A percentile compares a stretch with the other conserved stretches of the same genome.
These are phyloP conservation scores for Akebia trifoliata DNA, from an alignment of 164 flowering plant species.

Conservation along the genomic window DNA sequence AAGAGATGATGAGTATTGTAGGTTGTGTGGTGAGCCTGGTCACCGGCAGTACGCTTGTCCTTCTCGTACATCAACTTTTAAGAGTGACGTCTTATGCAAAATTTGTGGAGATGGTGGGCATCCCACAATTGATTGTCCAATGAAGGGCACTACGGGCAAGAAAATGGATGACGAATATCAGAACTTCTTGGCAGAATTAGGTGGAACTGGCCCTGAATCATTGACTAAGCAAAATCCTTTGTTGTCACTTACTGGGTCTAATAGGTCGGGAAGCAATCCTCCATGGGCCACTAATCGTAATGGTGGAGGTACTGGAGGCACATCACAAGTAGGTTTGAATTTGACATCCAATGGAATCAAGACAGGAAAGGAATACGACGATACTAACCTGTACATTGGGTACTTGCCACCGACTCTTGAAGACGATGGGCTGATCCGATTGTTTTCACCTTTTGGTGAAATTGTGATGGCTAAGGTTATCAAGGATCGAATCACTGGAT, in stretches of 20 bases:
- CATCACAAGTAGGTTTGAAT: constrained; percentile 46
- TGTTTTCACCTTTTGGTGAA: constrained; percentile 79
- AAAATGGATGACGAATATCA: constrained; percentile 98
- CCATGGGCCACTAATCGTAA: constrained; percentile 65
- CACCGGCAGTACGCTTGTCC: constrained; percentile 94
- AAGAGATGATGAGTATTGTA: constrained; percentile 88
- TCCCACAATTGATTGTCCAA: constrained; percentile 90
- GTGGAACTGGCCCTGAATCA: constrained; percentile 78
- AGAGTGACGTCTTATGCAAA: constrained; percentile 88
- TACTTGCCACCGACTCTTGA: constrained; percentile 86
- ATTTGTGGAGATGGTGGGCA: constrained; percentile 99
- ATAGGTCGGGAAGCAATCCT: constrained; percentile 58
- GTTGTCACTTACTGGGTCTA: constrained; percentile 44
- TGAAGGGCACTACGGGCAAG: constrained; percentile 84
- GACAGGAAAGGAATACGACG: constrained; percentile 69
- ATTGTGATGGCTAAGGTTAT: constrained; percentile 95
- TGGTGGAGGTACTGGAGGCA: constrained; percentile 30
- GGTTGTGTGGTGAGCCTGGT: constrained; percentile 94
- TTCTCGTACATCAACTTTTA: constrained; percentile 67
- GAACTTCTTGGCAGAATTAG: constrained; percentile 86
- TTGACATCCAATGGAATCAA: constrained; percentile 33
- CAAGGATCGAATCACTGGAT: constrained; percentile 66
- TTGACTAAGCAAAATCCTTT: constrained; percentile 38
- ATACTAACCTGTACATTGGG: constrained; percentile 84
- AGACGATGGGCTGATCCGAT: constrained; percentile 72